Percentiles rank a stretch among this genome's conserved stretches.
Conservation (phyloP, 108 stramenopile species). For the Aurantiochytrium sp. region DNA sequence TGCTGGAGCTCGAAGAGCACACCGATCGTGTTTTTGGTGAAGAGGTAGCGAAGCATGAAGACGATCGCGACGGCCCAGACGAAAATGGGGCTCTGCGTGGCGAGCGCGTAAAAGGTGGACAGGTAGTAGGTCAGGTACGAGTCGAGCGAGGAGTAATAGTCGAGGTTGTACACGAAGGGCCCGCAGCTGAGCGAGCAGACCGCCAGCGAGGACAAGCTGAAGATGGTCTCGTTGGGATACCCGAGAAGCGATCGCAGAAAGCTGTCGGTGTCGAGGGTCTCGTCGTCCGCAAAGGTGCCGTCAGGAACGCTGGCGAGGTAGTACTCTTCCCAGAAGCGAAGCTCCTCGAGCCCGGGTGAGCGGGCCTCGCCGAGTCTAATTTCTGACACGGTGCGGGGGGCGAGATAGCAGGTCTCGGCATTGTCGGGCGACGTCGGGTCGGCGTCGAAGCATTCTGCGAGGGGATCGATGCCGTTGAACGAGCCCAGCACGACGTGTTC, state of each 20-base stretch:
- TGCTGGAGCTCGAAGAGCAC: neutral
- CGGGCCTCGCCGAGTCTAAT: neutral
- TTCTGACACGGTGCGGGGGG: neutral
- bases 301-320: neutral
- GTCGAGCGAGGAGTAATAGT: neutral
- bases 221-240: neutral
- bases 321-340: constrained; percentile 22
- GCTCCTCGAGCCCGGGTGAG: neutral
- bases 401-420: neutral
- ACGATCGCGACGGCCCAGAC: neutral
- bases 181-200: constrained; percentile 19
- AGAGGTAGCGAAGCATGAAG: neutral
- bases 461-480: neutral
- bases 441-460: neutral
- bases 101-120: neutral
- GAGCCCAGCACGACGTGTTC: neutral
- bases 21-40: constrained; percentile 11
- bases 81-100: neutral
- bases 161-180: neutral
- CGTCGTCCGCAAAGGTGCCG: neutral
- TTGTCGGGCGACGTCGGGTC: neutral
- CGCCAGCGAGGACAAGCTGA: neutral
- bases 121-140: neutral
- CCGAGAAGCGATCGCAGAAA: neutral
- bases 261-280: neutral